Evolutionary conservation across 352 stramenopile genomes (phyloP).

Genomic region (Halophytophthora polymorphica): DNA sequence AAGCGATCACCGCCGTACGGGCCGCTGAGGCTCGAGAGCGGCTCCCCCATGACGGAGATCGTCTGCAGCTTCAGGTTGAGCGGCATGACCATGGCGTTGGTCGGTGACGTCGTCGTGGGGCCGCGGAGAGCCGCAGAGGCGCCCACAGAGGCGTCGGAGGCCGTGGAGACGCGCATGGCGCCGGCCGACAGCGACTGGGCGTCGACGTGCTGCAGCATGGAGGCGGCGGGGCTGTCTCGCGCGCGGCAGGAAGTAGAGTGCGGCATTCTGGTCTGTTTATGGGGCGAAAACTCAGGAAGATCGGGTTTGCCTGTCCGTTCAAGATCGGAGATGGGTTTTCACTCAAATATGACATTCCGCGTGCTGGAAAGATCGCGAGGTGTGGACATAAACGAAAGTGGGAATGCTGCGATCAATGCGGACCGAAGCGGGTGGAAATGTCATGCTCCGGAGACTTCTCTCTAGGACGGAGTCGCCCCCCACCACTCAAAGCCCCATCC

Average conservation of each 20-base stretch:
- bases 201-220: conserved; percentile 19
- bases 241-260: not conserved
- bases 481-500: no score
- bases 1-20: conserved; percentile 6
- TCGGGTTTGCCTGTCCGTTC: no score
- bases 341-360: no score
- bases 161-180: conserved; percentile 1
- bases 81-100: conserved; percentile 9
- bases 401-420: no score
- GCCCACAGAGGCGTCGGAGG: not conserved
- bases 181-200: conserved; percentile 9
- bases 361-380: no score
- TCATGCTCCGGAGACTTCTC: no score
- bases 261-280: no score
- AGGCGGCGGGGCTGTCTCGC: not conserved
- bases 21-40: conserved; percentile 29
- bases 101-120: not conserved
- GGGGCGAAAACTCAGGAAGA: conserved; percentile 3
- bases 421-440: no score
- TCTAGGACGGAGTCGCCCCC: no score
- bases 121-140: no score
- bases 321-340: no score
- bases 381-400: no score
- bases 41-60: conserved; percentile 26
- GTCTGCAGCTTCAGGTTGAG: conserved; percentile 30